Base-by-base conservation (phyloP, 1,139 yeast genomes). In the Hyphopichia pseudoburtonii region DNA sequence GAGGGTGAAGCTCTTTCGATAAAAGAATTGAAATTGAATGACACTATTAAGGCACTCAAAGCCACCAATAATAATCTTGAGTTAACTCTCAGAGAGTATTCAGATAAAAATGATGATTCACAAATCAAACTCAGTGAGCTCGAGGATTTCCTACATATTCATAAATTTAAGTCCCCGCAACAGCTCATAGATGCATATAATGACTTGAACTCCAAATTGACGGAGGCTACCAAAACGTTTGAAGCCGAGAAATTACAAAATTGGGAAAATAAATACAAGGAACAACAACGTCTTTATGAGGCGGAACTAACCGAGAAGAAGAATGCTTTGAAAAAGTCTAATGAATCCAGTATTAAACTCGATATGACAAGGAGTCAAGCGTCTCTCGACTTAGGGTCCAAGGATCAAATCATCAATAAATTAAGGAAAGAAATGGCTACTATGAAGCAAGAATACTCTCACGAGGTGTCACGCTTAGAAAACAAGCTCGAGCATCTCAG, bases 1-100 rank as follows among this genome's bases (percentile, higher is more conserved):
- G 97, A 90, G 59, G 97, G 97, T 3, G 84, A 86, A 45, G 78
- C 76, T 21, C 64, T 90, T 28, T 83, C 96, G 0, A 75, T 76
- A 41, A 84, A 80, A 43, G 97, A 92, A 52, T 68, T 88, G 26
- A 78, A 78, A 47, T 71, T 82, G 38, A 81, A 78, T 51, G 87
- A 80, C 28, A 69, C 82, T 1, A 78, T 90, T 36, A 86, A 86
- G 47, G 73, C 73, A 43, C 60, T 88, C 34, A 77, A 80, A 39
- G 57, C 71, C 5, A 70, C 71, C 17, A 83, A 82, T 42, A 36
- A 53, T 8, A 74, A 70, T 17, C 55, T 67, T 28, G 76, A 72
- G 31, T 40, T 57, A 3, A 70, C 64, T 29, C 60, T 76, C 28
- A 54, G 48, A 4, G 68, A 64, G n/a, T 57, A 56, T 28, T 52